Conservation (phyloP, 1,139 yeast genomes). For the Yarrowia galli region DNA sequence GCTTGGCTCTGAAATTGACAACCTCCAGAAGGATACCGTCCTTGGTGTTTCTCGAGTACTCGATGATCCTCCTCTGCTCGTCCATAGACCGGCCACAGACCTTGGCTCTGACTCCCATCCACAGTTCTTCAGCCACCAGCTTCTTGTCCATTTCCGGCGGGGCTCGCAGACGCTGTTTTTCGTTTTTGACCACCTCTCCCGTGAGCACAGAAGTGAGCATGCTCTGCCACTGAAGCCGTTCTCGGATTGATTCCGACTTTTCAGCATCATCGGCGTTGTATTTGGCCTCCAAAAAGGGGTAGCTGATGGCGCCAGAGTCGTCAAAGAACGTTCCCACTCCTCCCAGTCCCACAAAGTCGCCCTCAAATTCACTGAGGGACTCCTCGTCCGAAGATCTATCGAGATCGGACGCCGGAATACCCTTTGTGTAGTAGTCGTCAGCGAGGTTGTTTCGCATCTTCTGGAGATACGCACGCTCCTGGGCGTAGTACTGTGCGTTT, state of each 20-base stretch:
- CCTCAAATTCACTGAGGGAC: conserved; percentile 48
- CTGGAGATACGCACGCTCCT: conserved; percentile 72
- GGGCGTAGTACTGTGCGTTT: conserved; percentile 56
- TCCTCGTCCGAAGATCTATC: conserved; percentile 47
- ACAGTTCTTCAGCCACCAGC: conserved; percentile 68
- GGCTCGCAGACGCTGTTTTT: conserved; percentile 78
- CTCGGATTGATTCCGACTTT: conserved; percentile 70
- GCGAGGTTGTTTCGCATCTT: conserved; percentile 67
- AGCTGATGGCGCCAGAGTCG: conserved; percentile 39
- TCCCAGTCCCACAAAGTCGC: conserved; percentile 49
- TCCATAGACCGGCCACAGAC: conserved; percentile 80
- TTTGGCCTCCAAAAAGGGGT: conserved; percentile 45
- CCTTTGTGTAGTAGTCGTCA: conserved; percentile 61
- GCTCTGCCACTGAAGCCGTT: conserved; percentile 94
- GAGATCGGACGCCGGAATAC: conserved; percentile 43
- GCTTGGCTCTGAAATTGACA: conserved; percentile 44
- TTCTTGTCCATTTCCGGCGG: conserved; percentile 50
- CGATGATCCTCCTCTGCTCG: conserved; percentile 77
- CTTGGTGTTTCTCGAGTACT: conserved; percentile 67
- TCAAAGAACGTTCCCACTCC: conserved; percentile 44
- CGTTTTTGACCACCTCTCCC: conserved; percentile 92
- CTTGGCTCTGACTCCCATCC: conserved; percentile 83
- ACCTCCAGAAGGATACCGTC: conserved; percentile 77
- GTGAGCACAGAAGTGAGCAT: conserved; percentile 90
- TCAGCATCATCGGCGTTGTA: conserved; percentile 41